These are phyloP conservation scores for Alternaria alternata DNA, from an alignment of 2,329 filamentous ascomycete genomes.

Conservation along the genomic window DNA sequence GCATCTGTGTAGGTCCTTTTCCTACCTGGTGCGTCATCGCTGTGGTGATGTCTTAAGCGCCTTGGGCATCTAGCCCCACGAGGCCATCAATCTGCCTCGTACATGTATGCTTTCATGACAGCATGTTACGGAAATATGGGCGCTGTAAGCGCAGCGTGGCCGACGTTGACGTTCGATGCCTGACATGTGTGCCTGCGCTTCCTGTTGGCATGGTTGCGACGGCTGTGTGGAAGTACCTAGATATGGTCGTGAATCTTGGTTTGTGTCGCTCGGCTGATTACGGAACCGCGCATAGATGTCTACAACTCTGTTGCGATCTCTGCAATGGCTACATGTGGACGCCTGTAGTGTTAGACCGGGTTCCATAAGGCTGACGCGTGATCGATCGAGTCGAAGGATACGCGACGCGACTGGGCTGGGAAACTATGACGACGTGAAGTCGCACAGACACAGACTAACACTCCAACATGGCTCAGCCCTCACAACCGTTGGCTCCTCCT, in stretches of 20 bases:
- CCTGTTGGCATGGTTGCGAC: background rate
- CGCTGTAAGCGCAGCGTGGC: background rate
- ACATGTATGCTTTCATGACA: background rate
- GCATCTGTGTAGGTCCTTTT: conserved; percentile 20
- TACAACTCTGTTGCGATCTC: background rate
- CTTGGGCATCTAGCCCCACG: background rate
- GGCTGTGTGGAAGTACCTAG: background rate
- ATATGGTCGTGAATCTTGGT: background rate
- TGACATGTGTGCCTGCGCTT: background rate
- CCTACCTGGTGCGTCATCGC: conserved; percentile 2
- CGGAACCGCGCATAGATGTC: background rate
- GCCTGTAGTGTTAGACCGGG: background rate
- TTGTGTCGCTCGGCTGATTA: background rate
- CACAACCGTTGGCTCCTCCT: background rate
- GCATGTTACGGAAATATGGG: background rate
- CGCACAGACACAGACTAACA: background rate
- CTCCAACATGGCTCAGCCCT: background rate
- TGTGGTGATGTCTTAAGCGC: background rate
- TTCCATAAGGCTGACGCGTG: background rate
- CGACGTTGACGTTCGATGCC: background rate
- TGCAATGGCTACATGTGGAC: background rate
- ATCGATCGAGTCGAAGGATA: background rate
- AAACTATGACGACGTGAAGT: background rate
- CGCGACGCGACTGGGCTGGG: background rate
- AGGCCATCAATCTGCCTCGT: background rate